Percentiles rank a stretch among this genome's conserved stretches.
Conservation (phyloP, 1,139 yeast genomes). For the Tardiomyces depauwii region DNA sequence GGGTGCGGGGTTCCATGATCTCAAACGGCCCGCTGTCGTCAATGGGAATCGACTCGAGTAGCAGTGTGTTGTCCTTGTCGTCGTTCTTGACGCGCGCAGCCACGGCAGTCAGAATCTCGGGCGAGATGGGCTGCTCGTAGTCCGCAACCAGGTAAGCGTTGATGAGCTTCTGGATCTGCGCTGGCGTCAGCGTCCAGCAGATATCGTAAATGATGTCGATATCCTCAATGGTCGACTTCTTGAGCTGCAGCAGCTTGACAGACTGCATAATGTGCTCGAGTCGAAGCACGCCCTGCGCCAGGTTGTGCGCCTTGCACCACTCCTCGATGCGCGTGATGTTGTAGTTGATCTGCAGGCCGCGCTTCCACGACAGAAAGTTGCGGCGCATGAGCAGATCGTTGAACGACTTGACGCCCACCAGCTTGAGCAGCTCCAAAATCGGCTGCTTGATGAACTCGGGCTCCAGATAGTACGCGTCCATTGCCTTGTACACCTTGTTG, state of each 20-base stretch:
- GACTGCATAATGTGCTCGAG: slow-evolving; percentile 88
- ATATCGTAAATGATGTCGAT: slow-evolving; percentile 89
- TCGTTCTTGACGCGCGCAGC: slow-evolving; percentile 71
- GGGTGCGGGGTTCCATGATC: slow-evolving; percentile 71
- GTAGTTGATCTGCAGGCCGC: slow-evolving; percentile 93
- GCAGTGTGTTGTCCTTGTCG: slow-evolving; percentile 21
- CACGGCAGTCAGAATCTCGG: slow-evolving; percentile 70
- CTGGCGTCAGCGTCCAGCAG: slow-evolving; percentile 87
- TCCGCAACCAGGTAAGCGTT: slow-evolving; percentile 88
- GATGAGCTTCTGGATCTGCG: slow-evolving; percentile 86
- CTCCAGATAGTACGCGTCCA: slow-evolving; percentile 86
- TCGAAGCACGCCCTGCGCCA: slow-evolving; percentile 82
- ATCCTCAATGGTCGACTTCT: slow-evolving; percentile 84
- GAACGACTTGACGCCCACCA: slow-evolving; percentile 90
- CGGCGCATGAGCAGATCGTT: slow-evolving; percentile 94
- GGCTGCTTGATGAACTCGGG: slow-evolving; percentile 78
- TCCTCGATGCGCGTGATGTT: slow-evolving; percentile 95
- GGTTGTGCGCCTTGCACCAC: slow-evolving; percentile 95
- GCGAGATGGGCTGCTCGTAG: slow-evolving; percentile 88
- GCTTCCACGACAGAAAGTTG: slow-evolving; percentile 91
- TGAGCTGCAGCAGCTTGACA: slow-evolving; percentile 82
- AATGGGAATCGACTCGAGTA: slow-evolving; percentile 50
- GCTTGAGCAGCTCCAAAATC: slow-evolving; percentile 69
- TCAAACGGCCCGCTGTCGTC: slow-evolving; percentile 74
- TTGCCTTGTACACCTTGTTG: slow-evolving; percentile 86